Percentiles rank a stretch among this genome's conserved stretches.
phyloP scores from a whole-genome alignment of 495 filamentous ascomycete genomes.

The Astrothelium macrocarpum region DNA sequence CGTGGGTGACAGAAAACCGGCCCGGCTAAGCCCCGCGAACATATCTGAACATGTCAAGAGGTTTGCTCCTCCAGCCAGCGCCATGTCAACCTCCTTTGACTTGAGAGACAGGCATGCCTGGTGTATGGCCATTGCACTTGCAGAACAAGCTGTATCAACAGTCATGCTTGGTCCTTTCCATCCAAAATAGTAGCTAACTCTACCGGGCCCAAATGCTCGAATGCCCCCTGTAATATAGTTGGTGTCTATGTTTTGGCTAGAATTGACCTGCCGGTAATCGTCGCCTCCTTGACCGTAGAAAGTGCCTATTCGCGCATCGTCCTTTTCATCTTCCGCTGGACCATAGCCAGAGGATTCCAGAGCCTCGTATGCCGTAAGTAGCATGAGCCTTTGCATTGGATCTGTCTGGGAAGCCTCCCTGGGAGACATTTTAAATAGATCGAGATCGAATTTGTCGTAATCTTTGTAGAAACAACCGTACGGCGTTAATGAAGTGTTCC shows the following conservation, averaged over 20 bases:
- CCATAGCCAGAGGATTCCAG: constrained; percentile 34
- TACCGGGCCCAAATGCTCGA: constrained; percentile 29
- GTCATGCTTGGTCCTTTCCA: not conserved
- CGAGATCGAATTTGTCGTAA: constrained; percentile 26
- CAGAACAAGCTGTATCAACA: constrained; percentile 32
- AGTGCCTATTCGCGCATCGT: constrained; percentile 26
- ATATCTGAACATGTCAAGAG: constrained; percentile 31
- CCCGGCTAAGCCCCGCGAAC: constrained; percentile 25
- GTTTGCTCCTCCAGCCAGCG: constrained; percentile 32
- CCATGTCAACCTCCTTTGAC: constrained; percentile 22
- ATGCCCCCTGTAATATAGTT: constrained; percentile 27
- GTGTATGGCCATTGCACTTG: constrained; percentile 16
- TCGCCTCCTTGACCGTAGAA: constrained; percentile 32
- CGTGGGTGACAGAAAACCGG: constrained; percentile 31
- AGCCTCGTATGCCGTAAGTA: constrained; percentile 33
- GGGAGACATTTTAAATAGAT: constrained; percentile 33
- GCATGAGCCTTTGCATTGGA: constrained; percentile 28
- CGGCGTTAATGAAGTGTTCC: constrained; percentile 31
- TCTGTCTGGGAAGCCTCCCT: constrained; percentile 25
- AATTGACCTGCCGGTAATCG: constrained; percentile 23
- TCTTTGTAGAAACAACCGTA: constrained; percentile 8
- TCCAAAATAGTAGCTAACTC: constrained; percentile 21
- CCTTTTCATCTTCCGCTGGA: constrained; percentile 17
- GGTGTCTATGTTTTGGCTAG: constrained; percentile 17
- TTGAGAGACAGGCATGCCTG: constrained; percentile 8